Percentiles rank a stretch among this genome's conserved stretches.
These are phyloP conservation scores for Cladosporium sp. DNA, from an alignment of 2,329 filamentous ascomycete species.

Conservation along the genomic window DNA sequence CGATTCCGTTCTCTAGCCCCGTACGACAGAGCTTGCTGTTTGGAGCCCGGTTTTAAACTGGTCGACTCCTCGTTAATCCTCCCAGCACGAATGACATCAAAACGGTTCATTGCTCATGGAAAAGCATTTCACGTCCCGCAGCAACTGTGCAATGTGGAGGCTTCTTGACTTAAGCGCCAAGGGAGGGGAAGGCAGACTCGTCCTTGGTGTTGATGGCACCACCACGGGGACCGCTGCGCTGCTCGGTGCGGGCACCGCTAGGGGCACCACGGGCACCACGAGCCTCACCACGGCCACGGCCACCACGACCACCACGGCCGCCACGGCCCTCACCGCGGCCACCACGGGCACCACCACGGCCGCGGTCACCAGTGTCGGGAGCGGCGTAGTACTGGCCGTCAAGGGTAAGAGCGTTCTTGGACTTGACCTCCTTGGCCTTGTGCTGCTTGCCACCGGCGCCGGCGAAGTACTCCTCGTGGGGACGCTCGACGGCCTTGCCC, in stretches of 20 bases:
- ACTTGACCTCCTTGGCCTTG: constrained; percentile 84
- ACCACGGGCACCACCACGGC: constrained; percentile 38
- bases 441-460: constrained; percentile 68
- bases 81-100: constrained; percentile 4
- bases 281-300: constrained; percentile 22
- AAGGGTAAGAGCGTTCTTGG: constrained; percentile 84
- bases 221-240: constrained; percentile 20
- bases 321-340: constrained; percentile 43
- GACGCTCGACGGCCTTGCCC: constrained; percentile 62
- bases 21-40: constrained; percentile 5
- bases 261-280: constrained; percentile 24
- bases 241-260: constrained; percentile 18
- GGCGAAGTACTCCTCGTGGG: constrained; percentile 68
- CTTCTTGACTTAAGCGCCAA: constrained; percentile 20
- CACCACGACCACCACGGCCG: constrained; percentile 33
- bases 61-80: not conserved
- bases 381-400: constrained; percentile 65
- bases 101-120: not conserved
- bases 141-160: not conserved
- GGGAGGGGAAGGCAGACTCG: constrained; percentile 31
- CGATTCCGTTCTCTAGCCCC: constrained; percentile 9
- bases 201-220: constrained; percentile 28
- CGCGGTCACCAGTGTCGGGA: constrained; percentile 48
- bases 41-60: not conserved
- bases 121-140: constrained; percentile 3